Evolutionary conservation across 2,329 filamentous ascomycete species (phyloP), one percentile per base, ranked within the genome.

Genomic region (Neofusicoccum sp.): DNA sequence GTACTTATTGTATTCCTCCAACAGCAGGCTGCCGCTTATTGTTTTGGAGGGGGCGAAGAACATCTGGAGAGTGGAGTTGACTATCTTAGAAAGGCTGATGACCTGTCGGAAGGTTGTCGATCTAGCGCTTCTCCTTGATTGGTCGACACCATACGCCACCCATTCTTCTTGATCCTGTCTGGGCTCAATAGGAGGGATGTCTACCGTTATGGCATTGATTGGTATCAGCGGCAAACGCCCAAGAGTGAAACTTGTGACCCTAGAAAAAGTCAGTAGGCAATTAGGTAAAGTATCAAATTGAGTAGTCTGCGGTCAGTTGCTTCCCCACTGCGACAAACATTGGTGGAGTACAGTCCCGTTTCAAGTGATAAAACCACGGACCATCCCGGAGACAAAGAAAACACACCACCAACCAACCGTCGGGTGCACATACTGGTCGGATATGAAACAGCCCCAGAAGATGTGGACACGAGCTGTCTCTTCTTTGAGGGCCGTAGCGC

Each of bases 61-160:
- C 64, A 66, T 64, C 31, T 51, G 47, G n/a, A 66, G 58, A 11
- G 64, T 66, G 8, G 64, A 65, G 59, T 66, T 66, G 54, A 66
- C 63, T 30, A 66, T 65, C 36, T 64, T 64, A 4, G 64, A 66
- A 16, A 66, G 62, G 26, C 41, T 57, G 26, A 62, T 49, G 16
- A 60, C 16, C 53, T 62, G 59, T 24, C 61, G 44, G 58, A 66
- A 66, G 11, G 64, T 65, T 14, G 65, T 60, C 11, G 65, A 63
- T 30, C 57, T 41, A 30, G 51, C 49, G 11, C 64, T 49, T 5
- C 58, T 63, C 48, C 45, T 61, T 31, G 38, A 11, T 31, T 36
- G 16, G 31, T 30, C 24, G 31, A 54, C 53, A 12, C 61, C 64
- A 41, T 64, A 62, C 4, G 61, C 58, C 5, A 33, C 20, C 65